These are phyloP conservation scores for Termitomyces sp. DNA, from an alignment of 1,284 basidiomycete genomes.

Conservation along the genomic window DNA sequence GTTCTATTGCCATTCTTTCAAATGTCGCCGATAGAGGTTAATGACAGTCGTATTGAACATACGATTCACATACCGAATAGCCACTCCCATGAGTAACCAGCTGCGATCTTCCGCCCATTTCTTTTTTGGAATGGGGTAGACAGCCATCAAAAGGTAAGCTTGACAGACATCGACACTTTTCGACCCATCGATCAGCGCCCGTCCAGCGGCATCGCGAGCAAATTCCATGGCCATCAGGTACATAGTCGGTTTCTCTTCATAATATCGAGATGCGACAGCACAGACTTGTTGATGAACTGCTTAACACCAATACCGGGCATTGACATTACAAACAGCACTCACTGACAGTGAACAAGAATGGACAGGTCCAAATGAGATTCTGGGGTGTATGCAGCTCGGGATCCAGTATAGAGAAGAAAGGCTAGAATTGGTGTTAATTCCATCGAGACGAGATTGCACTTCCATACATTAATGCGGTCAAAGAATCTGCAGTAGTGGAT, in stretches of 20 bases:
- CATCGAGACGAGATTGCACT: not conserved
- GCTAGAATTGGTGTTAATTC: constrained; percentile 27
- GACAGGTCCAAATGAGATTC: constrained; percentile 42
- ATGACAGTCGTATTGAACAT: not conserved
- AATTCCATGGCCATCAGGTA: constrained; percentile 48
- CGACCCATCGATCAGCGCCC: constrained; percentile 43
- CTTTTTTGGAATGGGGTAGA: constrained; percentile 53
- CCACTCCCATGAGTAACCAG: constrained; percentile 54
- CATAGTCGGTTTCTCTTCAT: constrained; percentile 35
- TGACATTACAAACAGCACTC: constrained; percentile 24
- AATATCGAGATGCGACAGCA: constrained; percentile 46
- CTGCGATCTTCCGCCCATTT: constrained; percentile 52
- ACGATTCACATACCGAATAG: constrained; percentile 39
- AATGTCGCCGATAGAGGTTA: not conserved
- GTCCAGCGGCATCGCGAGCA: constrained; percentile 45
- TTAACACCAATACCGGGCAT: not conserved
- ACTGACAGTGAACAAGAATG: constrained; percentile 60
- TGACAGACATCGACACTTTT: constrained; percentile 53
- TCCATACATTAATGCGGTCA: constrained; percentile 45
- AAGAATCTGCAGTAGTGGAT: constrained; percentile 37
- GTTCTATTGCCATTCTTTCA: constrained; percentile 47
- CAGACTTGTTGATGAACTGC: constrained; percentile 33
- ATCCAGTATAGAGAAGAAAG: constrained; percentile 53
- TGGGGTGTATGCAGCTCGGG: constrained; percentile 47
- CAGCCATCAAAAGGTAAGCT: constrained; percentile 44